Evolutionary conservation across 83 land plant species (phyloP), one percentile per base, ranked within the genome.

Genomic region (Picea mariana): DNA sequence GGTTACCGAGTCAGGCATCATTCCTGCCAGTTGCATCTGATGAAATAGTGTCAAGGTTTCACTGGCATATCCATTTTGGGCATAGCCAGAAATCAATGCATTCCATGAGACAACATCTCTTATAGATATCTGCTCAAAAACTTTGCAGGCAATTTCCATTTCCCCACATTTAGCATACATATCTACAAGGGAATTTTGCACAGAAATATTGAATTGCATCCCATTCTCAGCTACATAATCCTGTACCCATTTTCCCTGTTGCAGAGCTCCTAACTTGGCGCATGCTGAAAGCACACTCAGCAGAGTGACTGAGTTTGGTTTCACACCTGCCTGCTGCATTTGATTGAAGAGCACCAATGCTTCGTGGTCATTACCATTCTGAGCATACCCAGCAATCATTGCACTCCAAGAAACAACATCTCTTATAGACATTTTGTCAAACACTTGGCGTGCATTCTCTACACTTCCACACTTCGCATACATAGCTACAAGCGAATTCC

Each of bases 81-180:
- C 84, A 82, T 85, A 88, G 18, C 86, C 92, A 12, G 88, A 89
- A 24, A 92, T 77, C 64, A 92, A 79, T 26, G 90, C 94, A 83
- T 90, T 92, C 90, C 90, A 92, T 4, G 92, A 73, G 55, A 87
- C 85, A 6, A 87, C 62, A 42, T 84, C 84, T 84, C 89, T 85
- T 7, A 82, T 68, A 83, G 80, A 66, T 87, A 92, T 90, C 83
- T 58, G 24, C 13, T 62, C 23, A 80, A 83, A 83, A 6, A 83
- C 64, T 65, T 58, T 24, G 24, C 27, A 12, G 13, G 85, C 82
- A 52, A 67, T 83, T 3, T n/a, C 77, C 18, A 92, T 38, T 8
- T 61, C 75, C 1, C 85, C 90, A 65, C 92, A 90, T 75, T 86
- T 92, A 6, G 87, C 90, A 75, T 92, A 90, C 90, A 88, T 88